A percentile compares a stretch with the other conserved stretches of the same genome.
These are phyloP conservation scores for Alternaria dauci DNA, from an alignment of 2,329 filamentous ascomycete genomes.

Conservation along the genomic window DNA sequence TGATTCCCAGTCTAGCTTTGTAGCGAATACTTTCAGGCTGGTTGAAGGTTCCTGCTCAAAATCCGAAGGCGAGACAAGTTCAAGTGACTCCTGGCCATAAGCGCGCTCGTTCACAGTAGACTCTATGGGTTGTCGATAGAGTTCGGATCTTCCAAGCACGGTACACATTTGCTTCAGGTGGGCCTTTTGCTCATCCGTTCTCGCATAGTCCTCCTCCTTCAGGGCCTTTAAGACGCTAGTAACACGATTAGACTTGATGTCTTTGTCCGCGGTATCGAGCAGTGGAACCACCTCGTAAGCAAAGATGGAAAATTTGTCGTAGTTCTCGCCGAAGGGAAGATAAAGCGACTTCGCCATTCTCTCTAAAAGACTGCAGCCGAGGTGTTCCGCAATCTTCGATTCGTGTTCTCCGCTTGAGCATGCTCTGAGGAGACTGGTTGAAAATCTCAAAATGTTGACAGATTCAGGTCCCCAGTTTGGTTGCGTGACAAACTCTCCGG, in stretches of 20 bases:
- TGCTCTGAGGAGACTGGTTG: not conserved
- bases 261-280: not conserved
- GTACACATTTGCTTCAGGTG: not conserved
- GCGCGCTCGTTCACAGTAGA: not conserved
- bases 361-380: constrained; percentile 1
- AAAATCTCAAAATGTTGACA: not conserved
- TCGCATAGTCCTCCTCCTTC: not conserved
- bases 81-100: not conserved
- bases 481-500: not conserved
- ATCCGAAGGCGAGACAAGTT: not conserved
- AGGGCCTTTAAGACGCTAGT: not conserved
- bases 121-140: not conserved
- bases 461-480: not conserved
- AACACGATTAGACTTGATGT: not conserved
- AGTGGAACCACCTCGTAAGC: not conserved
- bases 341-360: not conserved
- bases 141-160: not conserved
- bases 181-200: not conserved
- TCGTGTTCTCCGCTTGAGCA: not conserved
- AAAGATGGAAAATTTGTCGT: not conserved
- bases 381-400: not conserved
- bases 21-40: not conserved
- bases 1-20: not conserved
- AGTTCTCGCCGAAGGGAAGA: not conserved
- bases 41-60: not conserved